Evolutionary conservation across 768 basidiomycete genomes (phyloP), one percentile per base, ranked within the genome.

Genomic region (Boletus rex-veris): DNA sequence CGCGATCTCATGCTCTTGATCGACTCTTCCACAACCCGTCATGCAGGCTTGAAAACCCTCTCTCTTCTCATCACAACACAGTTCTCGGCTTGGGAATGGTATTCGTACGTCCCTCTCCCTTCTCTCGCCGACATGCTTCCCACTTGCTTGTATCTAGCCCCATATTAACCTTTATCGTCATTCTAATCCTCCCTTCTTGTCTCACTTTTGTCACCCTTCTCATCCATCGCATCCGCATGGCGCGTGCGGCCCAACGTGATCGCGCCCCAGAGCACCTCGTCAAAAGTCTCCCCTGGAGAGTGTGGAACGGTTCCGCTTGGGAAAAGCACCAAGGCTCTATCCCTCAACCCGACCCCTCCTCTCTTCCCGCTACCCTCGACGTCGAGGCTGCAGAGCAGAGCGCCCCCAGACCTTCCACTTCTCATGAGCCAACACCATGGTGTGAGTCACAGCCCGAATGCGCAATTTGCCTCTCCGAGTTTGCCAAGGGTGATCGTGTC

Each of bases 71-170:
- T 92, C 62, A 88, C 82, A 14, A 84, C 86, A 5, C 87, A 90
- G 58, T 88, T 86, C 64, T 86, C 88, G 14, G 82, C 86, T 40
- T 94, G 91, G 86, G 90, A 93, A 65, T 95, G 92, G 91, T 92
- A 92, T 66, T 92, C 89, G 90, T 92, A 62, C 59, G 84, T 52
- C 37, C 33, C 43, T 19, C 41, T 41, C 19, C 41, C 45, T 24
- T 28, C 59, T 45, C 54, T 35, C 16, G 21, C n/a, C 15, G n/a
- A 52, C 42, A 19, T 55, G 59, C 26, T 50, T 51, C 45, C 38
- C 53, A 54, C 49, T 37, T 55, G 28, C 49, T 37, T 55, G 28
- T 36, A 12, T 57, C 37, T 14, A 92, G 90, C 47, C 91, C 91
- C 14, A 88, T 92, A 58, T 77, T 93, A 52, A 92, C 91, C 10